Base-by-base conservation (phyloP, 768 basidiomycete genomes). In the Tulasnella sp. region DNA sequence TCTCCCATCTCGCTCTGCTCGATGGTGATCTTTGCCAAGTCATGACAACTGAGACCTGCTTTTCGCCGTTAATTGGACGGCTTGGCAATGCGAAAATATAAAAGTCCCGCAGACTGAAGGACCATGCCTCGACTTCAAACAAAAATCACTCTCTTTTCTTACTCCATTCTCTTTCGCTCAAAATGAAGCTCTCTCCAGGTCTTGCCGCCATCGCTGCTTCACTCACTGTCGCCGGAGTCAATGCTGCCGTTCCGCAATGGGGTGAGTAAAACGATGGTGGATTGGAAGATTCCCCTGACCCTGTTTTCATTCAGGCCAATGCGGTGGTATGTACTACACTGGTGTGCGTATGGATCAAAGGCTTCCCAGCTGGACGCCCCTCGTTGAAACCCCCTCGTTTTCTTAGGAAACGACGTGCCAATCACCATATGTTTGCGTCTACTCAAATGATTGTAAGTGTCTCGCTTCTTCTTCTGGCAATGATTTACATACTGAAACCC, bases 401-500 rank as follows among this genome's bases (percentile, higher is more conserved):
- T 68, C 8, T 18, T 68, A 68, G 62, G 82, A 84, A 72, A 89
- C 86, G 1, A 84, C 83, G 9, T 90, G 90, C 82, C 88, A 85
- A 77, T n/a, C 88, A 39, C 88, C 87, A 34, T 84, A 84, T 8
- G 82, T 84, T 34, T 91, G 90, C 80, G 84, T 86, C 21, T 82
- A 82, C 46, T 80, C 84, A 34, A 89, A 89, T 80, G 81, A 83
- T 72, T 90, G 89, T 75, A 56, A 75, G 75, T 48, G 36, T 44
- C 14, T 21, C 52, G 6, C 36, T 56, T 12, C 19, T 75, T 16
- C 19, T 16, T 27, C 19, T 9, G 46, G 24, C 18, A 3, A 2
- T 36, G n/a, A n/a, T n/a, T 7, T 18, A 34, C 75, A 21, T 75
- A 34, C 34, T 75, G 19, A 42, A 36, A 3, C 42, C 34, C 14